Conservation (phyloP, 2,329 filamentous ascomycete species). For the Sarocladium brachiariae region DNA sequence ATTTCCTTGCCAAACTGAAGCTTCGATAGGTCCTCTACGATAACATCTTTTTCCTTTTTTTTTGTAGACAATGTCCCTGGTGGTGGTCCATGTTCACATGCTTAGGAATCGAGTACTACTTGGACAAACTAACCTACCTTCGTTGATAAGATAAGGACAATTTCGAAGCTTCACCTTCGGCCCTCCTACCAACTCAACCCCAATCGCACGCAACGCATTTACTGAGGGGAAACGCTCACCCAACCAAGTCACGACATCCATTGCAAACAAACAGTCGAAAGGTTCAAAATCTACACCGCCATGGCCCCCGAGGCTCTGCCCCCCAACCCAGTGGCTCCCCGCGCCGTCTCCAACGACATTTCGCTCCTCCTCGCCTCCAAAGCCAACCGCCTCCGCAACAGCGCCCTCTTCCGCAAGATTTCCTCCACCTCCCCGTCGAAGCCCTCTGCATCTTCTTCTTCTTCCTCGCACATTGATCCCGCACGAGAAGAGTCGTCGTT, state of each 20-base stretch:
- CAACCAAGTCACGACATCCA: background rate
- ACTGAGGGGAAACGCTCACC: background rate
- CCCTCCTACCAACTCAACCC: background rate
- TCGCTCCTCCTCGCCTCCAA: slow-evolving; percentile 31
- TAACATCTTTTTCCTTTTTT: too few species aligned
- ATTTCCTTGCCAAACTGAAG: too few species aligned
- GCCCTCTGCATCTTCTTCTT: slow-evolving; percentile 9
- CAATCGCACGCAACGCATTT: background rate
- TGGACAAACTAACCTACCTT: too few species aligned
- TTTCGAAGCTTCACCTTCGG: background rate
- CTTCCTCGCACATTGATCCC: slow-evolving; percentile 16
- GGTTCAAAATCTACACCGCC: background rate
- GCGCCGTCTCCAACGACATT: slow-evolving; percentile 34
- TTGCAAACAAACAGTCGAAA: background rate
- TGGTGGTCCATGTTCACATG: too few species aligned
- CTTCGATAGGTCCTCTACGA: too few species aligned
- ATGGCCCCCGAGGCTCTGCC: slow-evolving; percentile 11
- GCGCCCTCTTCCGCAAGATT: slow-evolving; percentile 17
- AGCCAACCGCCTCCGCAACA: slow-evolving; percentile 25
- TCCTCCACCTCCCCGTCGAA: slow-evolving; percentile 14
- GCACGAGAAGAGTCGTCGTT: background rate
- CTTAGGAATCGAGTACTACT: too few species aligned
- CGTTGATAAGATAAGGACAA: slow-evolving; percentile 10
- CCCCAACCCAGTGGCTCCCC: slow-evolving; percentile 27
- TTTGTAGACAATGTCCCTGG: too few species aligned